Evolutionary conservation across 1,284 basidiomycete genomes (phyloP), one percentile per base, ranked within the genome.

Genomic region (Boletus semigastroideus): DNA sequence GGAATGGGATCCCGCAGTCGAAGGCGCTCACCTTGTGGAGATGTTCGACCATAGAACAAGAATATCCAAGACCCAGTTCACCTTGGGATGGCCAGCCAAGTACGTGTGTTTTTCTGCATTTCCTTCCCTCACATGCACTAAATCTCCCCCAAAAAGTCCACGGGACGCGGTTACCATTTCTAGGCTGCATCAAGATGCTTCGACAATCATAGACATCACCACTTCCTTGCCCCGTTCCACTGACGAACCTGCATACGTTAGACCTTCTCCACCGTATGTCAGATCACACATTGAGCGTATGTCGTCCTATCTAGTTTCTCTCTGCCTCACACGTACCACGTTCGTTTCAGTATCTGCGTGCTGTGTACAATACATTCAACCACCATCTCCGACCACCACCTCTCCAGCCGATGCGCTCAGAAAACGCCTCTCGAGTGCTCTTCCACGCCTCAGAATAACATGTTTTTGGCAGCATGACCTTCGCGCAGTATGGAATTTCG

Each of bases 401-500:
- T 55, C 60, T 39, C 66, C 69, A 57, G 65, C 73, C 60, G 64
- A 77, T 57, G 69, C 72, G 52, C 67, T 60, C 59, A 58, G 68
- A 64, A 68, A 48, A 65, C 69, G 55, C n/a, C 56, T 71, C 40
- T 68, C 65, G 5, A 53, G 49, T 27, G 54, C 19, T 40, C 42
- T 61, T 49, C 68, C 66, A n/a, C 72, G 75, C 54, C 71, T 94
- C 22, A 84, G 90, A 20, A 82, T 97, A 52, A 94, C 92, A 1
- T 92, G 90, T 62, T 96, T 96, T 68, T 98, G 93, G 92, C 91
- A 94, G 61, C 96, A 98, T 74, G 90, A 97, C 70, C 82, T 98
- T n/a, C 87, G 89, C 56, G 84, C 92, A 0, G 72, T 92, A 13
- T 96, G 92, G 92, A 88, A 84, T 39, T 81, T 93, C 46, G 83